Evolutionary conservation across 331 rosid genomes (phyloP).

Genomic region (Saraca asoca): DNA sequence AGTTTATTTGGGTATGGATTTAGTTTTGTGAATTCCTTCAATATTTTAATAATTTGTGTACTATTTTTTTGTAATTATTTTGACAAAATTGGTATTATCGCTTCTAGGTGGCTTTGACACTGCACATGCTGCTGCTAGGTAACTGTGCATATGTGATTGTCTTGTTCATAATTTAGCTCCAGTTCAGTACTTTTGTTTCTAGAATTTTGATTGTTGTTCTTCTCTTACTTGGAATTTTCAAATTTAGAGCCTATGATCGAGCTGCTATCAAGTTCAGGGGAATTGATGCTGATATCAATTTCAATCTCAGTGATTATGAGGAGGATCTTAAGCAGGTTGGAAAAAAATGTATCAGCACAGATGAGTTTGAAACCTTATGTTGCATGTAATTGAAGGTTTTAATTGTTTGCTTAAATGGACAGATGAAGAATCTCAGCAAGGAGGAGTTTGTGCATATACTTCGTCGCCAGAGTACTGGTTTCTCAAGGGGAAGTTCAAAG

Average conservation of each 20-base stretch:
- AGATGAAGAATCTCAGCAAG: constrained; percentile 84
- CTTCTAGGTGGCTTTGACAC: constrained; percentile 96
- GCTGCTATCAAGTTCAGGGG: constrained; percentile 99
- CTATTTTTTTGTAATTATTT: constrained; percentile 32
- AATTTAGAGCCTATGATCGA: constrained; percentile 89
- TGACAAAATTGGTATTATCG: constrained; percentile 34
- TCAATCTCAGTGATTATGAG: constrained; percentile 84
- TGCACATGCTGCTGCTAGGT: constrained; percentile 99
- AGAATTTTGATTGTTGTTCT: constrained; percentile 25
- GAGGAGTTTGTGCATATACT: constrained; percentile 97
- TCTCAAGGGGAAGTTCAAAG: constrained; percentile 95
- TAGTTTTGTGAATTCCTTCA: constrained; percentile 33
- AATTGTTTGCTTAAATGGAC: constrained; percentile 28
- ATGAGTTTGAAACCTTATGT: constrained; percentile 13
- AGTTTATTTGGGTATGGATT: constrained; percentile 85
- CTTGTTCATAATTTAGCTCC: constrained; percentile 3
- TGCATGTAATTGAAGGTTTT: constrained; percentile 15
- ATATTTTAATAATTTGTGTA: constrained; percentile 32
- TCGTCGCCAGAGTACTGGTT: constrained; percentile 96
- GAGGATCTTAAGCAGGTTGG: constrained; percentile 91
- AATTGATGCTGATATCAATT: constrained; percentile 95
- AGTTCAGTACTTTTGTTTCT: background rate
- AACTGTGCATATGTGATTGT: constrained; percentile 10
- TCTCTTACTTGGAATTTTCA: constrained; percentile 34
- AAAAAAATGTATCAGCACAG: constrained; percentile 26